Evolutionary conservation across 352 stramenopile species (phyloP).

Genomic region (Plasmopara viticola): DNA sequence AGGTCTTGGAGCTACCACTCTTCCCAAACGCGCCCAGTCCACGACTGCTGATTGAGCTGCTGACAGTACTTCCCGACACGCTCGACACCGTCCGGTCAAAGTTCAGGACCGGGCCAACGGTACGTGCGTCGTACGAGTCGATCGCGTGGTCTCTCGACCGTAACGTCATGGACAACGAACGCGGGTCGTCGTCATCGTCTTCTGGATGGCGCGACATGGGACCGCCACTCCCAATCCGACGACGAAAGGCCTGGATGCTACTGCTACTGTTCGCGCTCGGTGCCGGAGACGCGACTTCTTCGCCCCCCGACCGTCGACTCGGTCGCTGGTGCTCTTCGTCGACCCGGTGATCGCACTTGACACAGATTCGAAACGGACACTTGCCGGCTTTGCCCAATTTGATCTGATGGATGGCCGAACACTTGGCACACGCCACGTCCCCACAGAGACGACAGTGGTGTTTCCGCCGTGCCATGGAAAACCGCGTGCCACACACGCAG

Average conservation of each 20-base stretch:
- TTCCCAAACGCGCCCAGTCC: conserved; percentile 23
- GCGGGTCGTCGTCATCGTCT: conserved; percentile 25
- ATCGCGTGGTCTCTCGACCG: conserved; percentile 26
- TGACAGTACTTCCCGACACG: conserved; percentile 26
- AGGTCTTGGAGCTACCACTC: conserved; percentile 29
- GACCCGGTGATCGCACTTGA: conserved; percentile 35
- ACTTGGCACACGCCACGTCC: conserved; percentile 68
- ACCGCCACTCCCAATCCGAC: conserved; percentile 18
- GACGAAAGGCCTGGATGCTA: conserved; percentile 15
- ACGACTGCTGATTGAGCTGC: conserved; percentile 27
- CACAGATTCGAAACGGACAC: conserved; percentile 54
- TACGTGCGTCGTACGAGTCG: conserved; percentile 35
- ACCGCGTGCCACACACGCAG: conserved; percentile 48
- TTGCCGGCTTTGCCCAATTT: conserved; percentile 49
- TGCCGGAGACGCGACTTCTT: conserved; percentile 2
- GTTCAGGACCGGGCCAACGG: conserved; percentile 17
- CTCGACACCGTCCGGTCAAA: conserved; percentile 21
- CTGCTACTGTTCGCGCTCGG: conserved; percentile 15
- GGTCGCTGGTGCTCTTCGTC: conserved; percentile 20
- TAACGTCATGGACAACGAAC: conserved; percentile 26
- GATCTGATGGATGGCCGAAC: conserved; percentile 55
- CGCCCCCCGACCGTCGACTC: conserved; percentile 13
- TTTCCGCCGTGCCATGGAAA: conserved; percentile 47
- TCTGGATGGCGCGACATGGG: conserved; percentile 8
- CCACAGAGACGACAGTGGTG: conserved; percentile 74